Percentiles rank a stretch among this genome's conserved stretches.
Evolutionary conservation across 805 yeast genomes (phyloP).

Genomic region (Candida tammaniensis): DNA sequence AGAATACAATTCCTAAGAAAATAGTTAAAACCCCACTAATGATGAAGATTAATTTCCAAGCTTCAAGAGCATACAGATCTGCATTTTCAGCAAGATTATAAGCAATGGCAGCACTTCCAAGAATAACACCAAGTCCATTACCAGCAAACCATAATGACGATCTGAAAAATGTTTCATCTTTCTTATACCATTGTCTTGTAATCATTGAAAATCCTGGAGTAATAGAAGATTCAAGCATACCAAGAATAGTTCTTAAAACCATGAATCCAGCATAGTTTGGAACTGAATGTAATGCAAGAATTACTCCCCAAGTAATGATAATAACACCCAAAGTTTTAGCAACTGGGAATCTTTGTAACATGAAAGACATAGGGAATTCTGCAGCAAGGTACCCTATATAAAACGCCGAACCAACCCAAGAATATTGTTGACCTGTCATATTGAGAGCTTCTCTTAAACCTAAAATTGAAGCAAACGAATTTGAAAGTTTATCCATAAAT

Average conservation of each 20-base stretch:
- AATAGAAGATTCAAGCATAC: slow-evolving; percentile 36
- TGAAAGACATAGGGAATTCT: slow-evolving; percentile 46
- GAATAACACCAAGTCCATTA: slow-evolving; percentile 32
- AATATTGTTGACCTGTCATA: slow-evolving; percentile 32
- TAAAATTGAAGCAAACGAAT: slow-evolving; percentile 37
- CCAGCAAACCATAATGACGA: slow-evolving; percentile 36
- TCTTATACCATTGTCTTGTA: slow-evolving; percentile 32
- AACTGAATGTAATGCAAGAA: slow-evolving; percentile 53
- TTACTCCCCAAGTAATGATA: slow-evolving; percentile 60
- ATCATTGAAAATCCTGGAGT: slow-evolving; percentile 42
- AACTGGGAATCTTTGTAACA: slow-evolving; percentile 57
- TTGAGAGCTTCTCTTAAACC: slow-evolving; percentile 37
- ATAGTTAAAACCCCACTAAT: slow-evolving; percentile 60
- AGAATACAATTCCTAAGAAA: slow-evolving; percentile 45
- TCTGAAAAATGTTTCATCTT: slow-evolving; percentile 33
- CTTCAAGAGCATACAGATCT: slow-evolving; percentile 37
- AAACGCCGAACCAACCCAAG: slow-evolving; percentile 40
- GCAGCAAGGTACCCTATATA: slow-evolving; percentile 60
- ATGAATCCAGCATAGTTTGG: slow-evolving; percentile 40
- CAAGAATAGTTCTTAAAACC: slow-evolving; percentile 37
- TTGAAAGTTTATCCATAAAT: slow-evolving; percentile 37
- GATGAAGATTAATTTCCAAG: slow-evolving; percentile 63
- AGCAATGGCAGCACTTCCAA: slow-evolving; percentile 49
- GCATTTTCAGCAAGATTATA: slow-evolving; percentile 46
- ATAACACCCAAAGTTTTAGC: slow-evolving; percentile 47